These are phyloP conservation scores for Basidiobolus heterosporus DNA, from an alignment of 371 early-diverging fungal species.

Conservation along the genomic window DNA sequence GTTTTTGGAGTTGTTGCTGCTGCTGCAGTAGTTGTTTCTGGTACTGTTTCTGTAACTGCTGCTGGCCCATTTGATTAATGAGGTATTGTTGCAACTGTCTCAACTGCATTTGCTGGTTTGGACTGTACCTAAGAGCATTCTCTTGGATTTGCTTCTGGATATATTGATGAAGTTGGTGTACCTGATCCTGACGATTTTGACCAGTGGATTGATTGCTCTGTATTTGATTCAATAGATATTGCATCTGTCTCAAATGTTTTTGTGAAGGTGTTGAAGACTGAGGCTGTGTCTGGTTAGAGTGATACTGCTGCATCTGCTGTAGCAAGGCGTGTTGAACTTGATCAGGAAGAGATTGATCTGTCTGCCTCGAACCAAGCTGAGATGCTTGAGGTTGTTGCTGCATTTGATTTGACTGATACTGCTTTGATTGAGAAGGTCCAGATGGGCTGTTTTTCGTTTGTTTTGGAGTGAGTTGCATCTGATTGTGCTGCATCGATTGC, in stretches of 20 bases:
- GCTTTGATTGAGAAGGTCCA: no score
- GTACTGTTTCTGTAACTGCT: not conserved
- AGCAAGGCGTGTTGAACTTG: not conserved
- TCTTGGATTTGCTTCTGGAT: constrained; percentile 1
- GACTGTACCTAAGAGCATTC: not conserved
- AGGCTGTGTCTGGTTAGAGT: constrained; percentile 1
- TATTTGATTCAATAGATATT: not conserved
- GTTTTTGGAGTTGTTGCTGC: not conserved
- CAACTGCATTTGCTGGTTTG: not conserved
- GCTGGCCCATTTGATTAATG: not conserved
- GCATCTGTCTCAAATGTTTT: not conserved
- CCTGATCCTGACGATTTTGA: constrained; percentile 1
- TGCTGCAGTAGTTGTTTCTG: not conserved
- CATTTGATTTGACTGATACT: no score
- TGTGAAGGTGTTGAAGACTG: not conserved
- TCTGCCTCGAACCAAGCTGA: not conserved
- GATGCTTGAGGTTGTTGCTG: not conserved
- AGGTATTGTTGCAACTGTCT: not conserved
- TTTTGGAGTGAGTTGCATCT: no score
- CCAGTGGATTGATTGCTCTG: not conserved
- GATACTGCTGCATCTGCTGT: constrained; percentile 1
- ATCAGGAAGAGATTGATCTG: not conserved
- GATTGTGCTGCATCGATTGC: no score
- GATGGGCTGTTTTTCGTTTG: no score
- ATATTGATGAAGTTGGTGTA: not conserved